Evolutionary conservation across 148 eudicot genomes (phyloP).

Genomic region (Rhododendron henanense): DNA sequence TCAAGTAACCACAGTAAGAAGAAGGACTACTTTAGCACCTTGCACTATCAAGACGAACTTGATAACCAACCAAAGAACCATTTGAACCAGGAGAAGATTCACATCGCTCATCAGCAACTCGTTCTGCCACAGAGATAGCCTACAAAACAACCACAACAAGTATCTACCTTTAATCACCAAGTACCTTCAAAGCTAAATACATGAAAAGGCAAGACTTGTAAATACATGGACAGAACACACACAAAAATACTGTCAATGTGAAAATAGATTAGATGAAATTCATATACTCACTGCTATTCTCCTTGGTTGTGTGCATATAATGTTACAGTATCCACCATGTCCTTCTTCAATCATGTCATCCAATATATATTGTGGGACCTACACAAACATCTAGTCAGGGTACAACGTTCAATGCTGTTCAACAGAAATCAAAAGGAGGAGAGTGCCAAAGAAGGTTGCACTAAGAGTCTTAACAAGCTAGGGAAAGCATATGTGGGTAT

Average conservation of each 20-base stretch:
- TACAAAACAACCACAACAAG: constrained; percentile 20
- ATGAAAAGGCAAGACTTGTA: constrained; percentile 1
- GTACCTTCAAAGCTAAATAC: neutral
- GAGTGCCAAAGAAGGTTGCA: neutral
- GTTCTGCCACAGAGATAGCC: constrained; percentile 98
- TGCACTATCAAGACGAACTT: constrained; percentile 98
- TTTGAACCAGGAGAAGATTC: constrained; percentile 81
- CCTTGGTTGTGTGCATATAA: constrained; percentile 94
- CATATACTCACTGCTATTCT: constrained; percentile 76
- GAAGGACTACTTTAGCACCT: constrained; percentile 41
- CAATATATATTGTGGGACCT: constrained; percentile 96
- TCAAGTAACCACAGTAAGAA: neutral
- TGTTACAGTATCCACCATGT: constrained; percentile 75
- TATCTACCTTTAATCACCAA: neutral
- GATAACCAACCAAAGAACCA: constrained; percentile 96
- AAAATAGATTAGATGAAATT: neutral
- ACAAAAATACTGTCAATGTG: neutral
- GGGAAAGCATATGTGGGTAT: neutral
- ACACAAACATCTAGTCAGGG: constrained; percentile 24
- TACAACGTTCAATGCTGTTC: neutral
- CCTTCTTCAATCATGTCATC: constrained; percentile 93
- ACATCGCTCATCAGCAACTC: constrained; percentile 97
- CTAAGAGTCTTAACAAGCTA: constrained; percentile 3
- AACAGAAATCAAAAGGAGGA: neutral
- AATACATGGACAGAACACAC: neutral